These are phyloP conservation scores for Davidsoniella eucalypti DNA, from an alignment of 2,329 filamentous ascomycete genomes.

Conservation along the genomic window DNA sequence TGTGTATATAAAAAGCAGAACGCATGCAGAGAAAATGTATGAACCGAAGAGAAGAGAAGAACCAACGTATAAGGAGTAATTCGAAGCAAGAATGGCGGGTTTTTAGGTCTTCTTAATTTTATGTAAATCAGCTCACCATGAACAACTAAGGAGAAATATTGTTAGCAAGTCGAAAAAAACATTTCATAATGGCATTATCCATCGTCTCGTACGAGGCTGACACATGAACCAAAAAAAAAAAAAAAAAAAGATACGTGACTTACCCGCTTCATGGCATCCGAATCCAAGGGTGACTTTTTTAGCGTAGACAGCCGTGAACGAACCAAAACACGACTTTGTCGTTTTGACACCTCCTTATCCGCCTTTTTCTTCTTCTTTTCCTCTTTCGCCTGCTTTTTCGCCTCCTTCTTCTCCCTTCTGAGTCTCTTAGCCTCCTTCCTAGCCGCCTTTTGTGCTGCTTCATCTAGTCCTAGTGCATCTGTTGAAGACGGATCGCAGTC, in stretches of 20 bases:
- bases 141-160: constrained; percentile 2
- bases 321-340: constrained; percentile 9
- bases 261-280: constrained; percentile 10
- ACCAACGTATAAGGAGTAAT: no score
- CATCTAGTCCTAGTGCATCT: not conserved
- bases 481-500: not conserved
- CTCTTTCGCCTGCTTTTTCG: constrained; percentile 8
- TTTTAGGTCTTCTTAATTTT: no score
- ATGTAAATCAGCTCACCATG: constrained; percentile 4
- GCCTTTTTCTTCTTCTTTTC: constrained; percentile 1
- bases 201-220: not conserved
- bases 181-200: not conserved
- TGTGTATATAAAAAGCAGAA: not conserved
- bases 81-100: no score
- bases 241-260: not conserved
- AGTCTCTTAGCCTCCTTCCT: constrained; percentile 10
- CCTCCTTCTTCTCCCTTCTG: constrained; percentile 8
- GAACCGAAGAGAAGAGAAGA: no score
- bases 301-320: constrained; percentile 9
- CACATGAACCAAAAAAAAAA: not conserved
- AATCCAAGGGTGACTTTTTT: constrained; percentile 10
- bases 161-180: not conserved
- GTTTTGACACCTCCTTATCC: not conserved
- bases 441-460: constrained; percentile 3
- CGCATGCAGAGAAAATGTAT: not conserved